Percentiles rank a stretch among this genome's conserved stretches.
phyloP scores from a whole-genome alignment of 2,329 filamentous ascomycete species.

The Bertia moriformis region DNA sequence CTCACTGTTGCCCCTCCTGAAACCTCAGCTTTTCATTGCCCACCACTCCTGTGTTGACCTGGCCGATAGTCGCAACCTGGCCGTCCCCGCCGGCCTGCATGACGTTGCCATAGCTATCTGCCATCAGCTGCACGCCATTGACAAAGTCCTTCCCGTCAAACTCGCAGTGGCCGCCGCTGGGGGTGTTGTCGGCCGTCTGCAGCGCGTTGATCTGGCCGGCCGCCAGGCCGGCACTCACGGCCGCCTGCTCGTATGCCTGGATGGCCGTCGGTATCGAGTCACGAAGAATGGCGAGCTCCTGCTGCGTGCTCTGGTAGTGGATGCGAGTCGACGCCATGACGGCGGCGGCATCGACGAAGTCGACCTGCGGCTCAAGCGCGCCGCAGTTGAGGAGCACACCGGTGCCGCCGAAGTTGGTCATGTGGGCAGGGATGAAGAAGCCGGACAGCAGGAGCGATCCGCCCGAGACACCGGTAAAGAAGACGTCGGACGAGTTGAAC shows the following conservation, averaged over 20 bases:
- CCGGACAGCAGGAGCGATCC: conserved; percentile 36
- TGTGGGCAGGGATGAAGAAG: conserved; percentile 41
- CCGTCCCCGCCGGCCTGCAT: conserved; percentile 34
- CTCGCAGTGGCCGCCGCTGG: conserved; percentile 39
- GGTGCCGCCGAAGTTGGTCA: conserved; percentile 29
- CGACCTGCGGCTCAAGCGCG: conserved; percentile 34
- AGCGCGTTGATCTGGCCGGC: conserved; percentile 28
- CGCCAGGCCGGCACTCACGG: conserved; percentile 23
- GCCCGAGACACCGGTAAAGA: conserved; percentile 42
- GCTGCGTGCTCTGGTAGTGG: conserved; percentile 39
- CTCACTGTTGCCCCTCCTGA: no score
- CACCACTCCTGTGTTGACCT: conserved; percentile 30
- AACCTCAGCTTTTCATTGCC: conserved; percentile 31
- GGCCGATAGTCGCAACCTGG: conserved; percentile 29
- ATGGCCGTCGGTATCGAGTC: conserved; percentile 32
- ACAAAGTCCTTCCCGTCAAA: conserved; percentile 39
- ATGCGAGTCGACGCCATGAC: conserved; percentile 30
- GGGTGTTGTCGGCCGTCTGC: conserved; percentile 41
- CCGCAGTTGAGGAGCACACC: conserved; percentile 43
- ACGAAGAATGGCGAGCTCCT: conserved; percentile 33
- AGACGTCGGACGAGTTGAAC: conserved; percentile 34
- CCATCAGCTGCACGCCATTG: conserved; percentile 40
- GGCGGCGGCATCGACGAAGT: conserved; percentile 23
- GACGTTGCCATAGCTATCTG: conserved; percentile 32
- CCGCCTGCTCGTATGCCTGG: conserved; percentile 32